A percentile compares a stretch with the other conserved stretches of the same genome.
phyloP scores from a whole-genome alignment of 257 asterid species.

The Nicotiana otophora region DNA sequence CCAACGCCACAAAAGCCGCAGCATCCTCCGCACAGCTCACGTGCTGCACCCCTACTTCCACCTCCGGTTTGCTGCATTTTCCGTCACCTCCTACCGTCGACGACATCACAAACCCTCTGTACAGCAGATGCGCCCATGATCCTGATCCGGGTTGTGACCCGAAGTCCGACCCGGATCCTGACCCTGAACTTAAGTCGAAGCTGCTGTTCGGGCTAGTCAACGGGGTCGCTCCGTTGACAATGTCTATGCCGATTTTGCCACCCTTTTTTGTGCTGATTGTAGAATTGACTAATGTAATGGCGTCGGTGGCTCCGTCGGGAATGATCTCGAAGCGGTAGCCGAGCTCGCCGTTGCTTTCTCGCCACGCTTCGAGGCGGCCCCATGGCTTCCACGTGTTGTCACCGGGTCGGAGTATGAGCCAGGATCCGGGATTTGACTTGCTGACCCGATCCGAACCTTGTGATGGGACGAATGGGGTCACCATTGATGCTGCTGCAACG shows the following conservation, averaged over 20 bases:
- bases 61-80: slow-evolving; percentile 68
- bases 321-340: slow-evolving; percentile 90
- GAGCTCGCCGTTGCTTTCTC: slow-evolving; percentile 41
- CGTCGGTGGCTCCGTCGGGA: slow-evolving; percentile 74
- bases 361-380: slow-evolving; percentile 98
- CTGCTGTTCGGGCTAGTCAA: slow-evolving; percentile 83
- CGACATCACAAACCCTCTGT: slow-evolving; percentile 87
- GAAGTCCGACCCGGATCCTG: slow-evolving; percentile 55
- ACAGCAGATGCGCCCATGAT: slow-evolving; percentile 69
- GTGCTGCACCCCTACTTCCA: slow-evolving; percentile 91
- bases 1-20: slow-evolving; percentile 90
- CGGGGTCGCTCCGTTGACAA: slow-evolving; percentile 71
- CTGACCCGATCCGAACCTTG: slow-evolving; percentile 71
- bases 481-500: slow-evolving; percentile 94
- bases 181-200: slow-evolving; percentile 56
- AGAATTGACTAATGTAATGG: slow-evolving; percentile 64
- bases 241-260: slow-evolving; percentile 69
- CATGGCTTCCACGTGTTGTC: slow-evolving; percentile 87
- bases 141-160: slow-evolving; percentile 75
- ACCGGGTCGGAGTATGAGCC: slow-evolving; percentile 93
- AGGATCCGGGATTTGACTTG: slow-evolving; percentile 85
- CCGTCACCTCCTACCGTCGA: slow-evolving; percentile 72
- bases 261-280: slow-evolving; percentile 48
- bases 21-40: slow-evolving; percentile 96
- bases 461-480: slow-evolving; percentile 92